Conservation (phyloP, 2,329 filamentous ascomycete species). For the Ophiosphaerella narmari region DNA sequence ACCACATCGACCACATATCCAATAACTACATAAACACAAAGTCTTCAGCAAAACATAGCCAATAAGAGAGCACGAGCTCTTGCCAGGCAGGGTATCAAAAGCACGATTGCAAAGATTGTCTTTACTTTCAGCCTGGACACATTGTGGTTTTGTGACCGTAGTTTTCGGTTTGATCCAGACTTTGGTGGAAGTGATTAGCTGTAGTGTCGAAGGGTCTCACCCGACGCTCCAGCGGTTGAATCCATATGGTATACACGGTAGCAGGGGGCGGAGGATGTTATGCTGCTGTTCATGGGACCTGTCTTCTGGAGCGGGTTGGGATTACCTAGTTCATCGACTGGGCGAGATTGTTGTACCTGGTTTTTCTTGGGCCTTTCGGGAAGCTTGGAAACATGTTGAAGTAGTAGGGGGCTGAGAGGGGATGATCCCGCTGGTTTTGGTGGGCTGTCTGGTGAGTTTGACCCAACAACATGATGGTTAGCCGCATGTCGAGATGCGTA, state of each 20-base stretch:
- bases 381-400: slow-evolving; percentile 20
- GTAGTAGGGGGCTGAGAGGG: slow-evolving; percentile 28
- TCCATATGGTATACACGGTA: slow-evolving; percentile 9
- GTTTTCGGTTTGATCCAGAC: slow-evolving; percentile 26
- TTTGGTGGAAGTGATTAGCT: slow-evolving; percentile 20
- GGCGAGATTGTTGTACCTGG: background rate
- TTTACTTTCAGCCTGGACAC: slow-evolving; percentile 19
- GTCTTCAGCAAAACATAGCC: no score
- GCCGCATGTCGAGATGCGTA: slow-evolving; percentile 20
- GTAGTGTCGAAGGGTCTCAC: slow-evolving; percentile 8
- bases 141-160: slow-evolving; percentile 4
- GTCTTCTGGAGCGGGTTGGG: slow-evolving; percentile 21
- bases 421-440: slow-evolving; percentile 31
- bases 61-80: slow-evolving; percentile 16
- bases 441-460: slow-evolving; percentile 5
- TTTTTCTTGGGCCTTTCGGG: slow-evolving; percentile 4
- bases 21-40: no score
- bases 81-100: slow-evolving; percentile 6
- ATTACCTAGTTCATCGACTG: slow-evolving; percentile 6
- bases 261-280: slow-evolving; percentile 1
- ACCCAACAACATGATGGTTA: background rate
- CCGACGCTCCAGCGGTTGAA: slow-evolving; percentile 15
- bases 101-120: slow-evolving; percentile 19
- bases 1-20: no score
- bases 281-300: background rate